Evolutionary conservation across 2,329 filamentous ascomycete genomes (phyloP), one percentile per base, ranked within the genome.

Genomic region (Uncinocarpus reesii): DNA sequence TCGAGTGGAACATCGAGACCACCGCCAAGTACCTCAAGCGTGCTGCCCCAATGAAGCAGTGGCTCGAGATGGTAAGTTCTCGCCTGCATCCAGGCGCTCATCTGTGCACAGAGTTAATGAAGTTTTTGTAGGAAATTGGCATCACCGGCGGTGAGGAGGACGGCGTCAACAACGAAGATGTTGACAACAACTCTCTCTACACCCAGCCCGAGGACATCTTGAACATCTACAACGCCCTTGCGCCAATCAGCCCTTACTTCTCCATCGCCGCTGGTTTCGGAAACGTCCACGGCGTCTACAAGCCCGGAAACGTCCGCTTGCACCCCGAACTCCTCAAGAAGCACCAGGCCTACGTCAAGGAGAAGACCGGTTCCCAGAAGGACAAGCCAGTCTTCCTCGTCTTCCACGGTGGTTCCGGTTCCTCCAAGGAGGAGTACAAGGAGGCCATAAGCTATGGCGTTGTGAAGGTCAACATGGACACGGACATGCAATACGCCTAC

Each of bases 401-500:
- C 69, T 98, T 98, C 84, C 92, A 98, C 79, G 92, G 92, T 64
- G 92, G 92, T 62, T 94, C 86, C 56, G 92, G 92, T 59, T 93
- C 86, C 57, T 77, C 78, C 67, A 93, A 95, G 77, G 71, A 86
- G 60, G 92, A 98, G 75, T 98, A 85, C 79, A 77, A 75, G 55
- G 80, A 87, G 61, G 90, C 89, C 65, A 95, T 95, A 71, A 73
- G 75, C 66, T 84, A 90, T 71, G 92, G 92, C 77, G 90, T 98
- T 60, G 84, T 95, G 75, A 98, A 98, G 83, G 92, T 98, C 73
- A 98, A 98, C 77, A 77, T 98, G 62, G 92, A 98, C 73, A 98
- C 92, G 43, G 92, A 98, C 67, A 79, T 96, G 72, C 90, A 96
- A 77, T 94, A 81, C 71, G 89, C 90, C 52, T 98, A 96, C 79